A percentile compares a stretch with the other conserved stretches of the same genome.
These are phyloP conservation scores for Spizellomyces punctatus DNA, from an alignment of 192 early-diverging fungal genomes.

Conservation along the genomic window DNA sequence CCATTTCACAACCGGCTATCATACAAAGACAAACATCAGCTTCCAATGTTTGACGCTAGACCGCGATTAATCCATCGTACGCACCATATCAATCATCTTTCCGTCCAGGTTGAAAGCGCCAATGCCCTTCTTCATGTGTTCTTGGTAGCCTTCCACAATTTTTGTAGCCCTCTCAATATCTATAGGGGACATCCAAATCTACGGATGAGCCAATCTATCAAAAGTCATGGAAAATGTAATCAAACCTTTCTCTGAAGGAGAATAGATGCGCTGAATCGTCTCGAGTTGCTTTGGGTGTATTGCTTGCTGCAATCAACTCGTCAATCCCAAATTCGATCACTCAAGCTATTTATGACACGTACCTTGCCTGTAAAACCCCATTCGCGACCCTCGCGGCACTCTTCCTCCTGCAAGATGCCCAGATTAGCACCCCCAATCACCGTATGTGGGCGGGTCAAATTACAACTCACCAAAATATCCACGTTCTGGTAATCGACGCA, in stretches of 20 bases:
- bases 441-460: neutral
- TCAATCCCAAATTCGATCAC: neutral
- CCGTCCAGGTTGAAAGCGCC: constrained; percentile 93
- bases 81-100: constrained; percentile 70
- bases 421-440: constrained; percentile 18
- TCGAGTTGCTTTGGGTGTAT: constrained; percentile 91
- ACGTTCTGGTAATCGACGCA: constrained; percentile 81
- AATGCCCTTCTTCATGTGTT: constrained; percentile 68
- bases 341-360: neutral
- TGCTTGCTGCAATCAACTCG: constrained; percentile 61
- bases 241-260: constrained; percentile 68
- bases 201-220: neutral
- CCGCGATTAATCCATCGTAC: neutral
- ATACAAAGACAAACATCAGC: neutral
- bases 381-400: constrained; percentile 80
- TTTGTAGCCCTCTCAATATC: constrained; percentile 68
- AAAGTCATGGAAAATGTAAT: neutral
- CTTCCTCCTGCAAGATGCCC: constrained; percentile 66
- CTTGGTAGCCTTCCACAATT: constrained; percentile 73
- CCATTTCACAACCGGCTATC: constrained; percentile 89
- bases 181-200: constrained; percentile 10
- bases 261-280: constrained; percentile 75
- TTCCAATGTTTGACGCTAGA: neutral
- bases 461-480: constrained; percentile 21
- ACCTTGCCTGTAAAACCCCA: constrained; percentile 94